Percentiles rank a stretch among this genome's conserved stretches.
phyloP scores from a whole-genome alignment of 495 filamentous ascomycete genomes.

The Penicillium salamii region DNA sequence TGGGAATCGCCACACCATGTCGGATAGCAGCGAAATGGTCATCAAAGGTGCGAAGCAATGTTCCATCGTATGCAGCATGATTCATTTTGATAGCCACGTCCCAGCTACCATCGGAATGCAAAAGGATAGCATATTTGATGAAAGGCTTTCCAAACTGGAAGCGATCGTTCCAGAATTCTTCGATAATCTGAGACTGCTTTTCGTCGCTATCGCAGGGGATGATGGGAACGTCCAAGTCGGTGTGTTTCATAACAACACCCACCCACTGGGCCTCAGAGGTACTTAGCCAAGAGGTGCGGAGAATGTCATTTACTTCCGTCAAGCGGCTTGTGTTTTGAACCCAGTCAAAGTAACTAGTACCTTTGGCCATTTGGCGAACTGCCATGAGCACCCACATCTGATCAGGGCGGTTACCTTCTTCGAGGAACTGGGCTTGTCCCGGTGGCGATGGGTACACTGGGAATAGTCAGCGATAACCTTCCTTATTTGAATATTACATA shows the following conservation, averaged over 20 bases:
- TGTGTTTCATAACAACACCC: slow-evolving; percentile 11
- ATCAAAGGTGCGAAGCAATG: slow-evolving; percentile 21
- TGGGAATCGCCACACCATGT: slow-evolving; percentile 2
- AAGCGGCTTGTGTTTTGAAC: slow-evolving; percentile 8
- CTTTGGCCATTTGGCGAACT: slow-evolving; percentile 9
- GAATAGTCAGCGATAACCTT: slow-evolving; percentile 1
- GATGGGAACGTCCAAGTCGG: not conserved
- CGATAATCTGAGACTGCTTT: slow-evolving; percentile 1
- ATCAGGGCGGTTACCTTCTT: slow-evolving; percentile 12
- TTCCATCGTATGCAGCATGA: slow-evolving; percentile 21
- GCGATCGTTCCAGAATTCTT: slow-evolving; percentile 12
- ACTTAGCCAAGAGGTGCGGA: slow-evolving; percentile 13
- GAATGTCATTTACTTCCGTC: slow-evolving; percentile 15
- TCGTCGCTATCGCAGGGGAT: slow-evolving; percentile 7
- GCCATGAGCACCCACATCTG: slow-evolving; percentile 20
- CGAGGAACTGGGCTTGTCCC: slow-evolving; percentile 20
- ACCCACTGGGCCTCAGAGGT: slow-evolving; percentile 2
- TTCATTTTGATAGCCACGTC: slow-evolving; percentile 20
- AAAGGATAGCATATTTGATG: slow-evolving; percentile 14
- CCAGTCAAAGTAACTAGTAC: slow-evolving; percentile 6
- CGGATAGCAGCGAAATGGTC: slow-evolving; percentile 16
- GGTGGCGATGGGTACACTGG: slow-evolving; percentile 18
- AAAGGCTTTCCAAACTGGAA: slow-evolving; percentile 16
- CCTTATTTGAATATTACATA: not conserved
- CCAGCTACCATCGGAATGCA: slow-evolving; percentile 4